These are phyloP conservation scores for Leptographium procerum DNA, from an alignment of 2,329 filamentous ascomycete species.

Conservation along the genomic window DNA sequence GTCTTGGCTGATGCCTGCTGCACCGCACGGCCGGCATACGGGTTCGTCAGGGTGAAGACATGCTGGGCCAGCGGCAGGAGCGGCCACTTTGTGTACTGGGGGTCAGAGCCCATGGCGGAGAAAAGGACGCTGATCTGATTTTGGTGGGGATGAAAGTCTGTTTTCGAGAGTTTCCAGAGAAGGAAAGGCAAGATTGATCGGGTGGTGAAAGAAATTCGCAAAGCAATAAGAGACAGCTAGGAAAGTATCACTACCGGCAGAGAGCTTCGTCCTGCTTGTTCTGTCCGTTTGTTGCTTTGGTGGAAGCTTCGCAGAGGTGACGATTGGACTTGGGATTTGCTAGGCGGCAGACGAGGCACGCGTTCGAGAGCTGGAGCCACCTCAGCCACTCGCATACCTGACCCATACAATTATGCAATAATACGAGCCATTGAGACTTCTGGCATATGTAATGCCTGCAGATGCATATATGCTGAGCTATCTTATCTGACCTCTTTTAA, in stretches of 20 bases:
- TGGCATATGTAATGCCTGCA: not conserved
- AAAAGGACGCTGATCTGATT: not conserved
- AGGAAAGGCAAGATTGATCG: not conserved
- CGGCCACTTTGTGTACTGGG: conserved; percentile 77
- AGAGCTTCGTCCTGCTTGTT: not conserved
- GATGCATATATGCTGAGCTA: not conserved
- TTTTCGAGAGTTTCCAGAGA: no score
- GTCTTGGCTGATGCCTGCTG: conserved; percentile 63
- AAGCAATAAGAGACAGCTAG: not conserved
- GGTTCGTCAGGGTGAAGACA: conserved; percentile 78
- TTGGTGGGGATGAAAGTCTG: not conserved
- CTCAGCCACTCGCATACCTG: not conserved
- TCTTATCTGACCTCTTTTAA: no score
- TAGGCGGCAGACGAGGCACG: conserved; percentile 14
- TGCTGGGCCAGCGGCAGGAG: conserved; percentile 72
- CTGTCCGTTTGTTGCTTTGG: not conserved
- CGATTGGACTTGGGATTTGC: conserved; percentile 5
- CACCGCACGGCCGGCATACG: conserved; percentile 51
- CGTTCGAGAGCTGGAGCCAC: conserved; percentile 9
- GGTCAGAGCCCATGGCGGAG: conserved; percentile 59
- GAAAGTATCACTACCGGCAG: not conserved
- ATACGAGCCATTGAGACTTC: not conserved
- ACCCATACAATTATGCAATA: no score
- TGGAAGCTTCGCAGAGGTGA: not conserved
- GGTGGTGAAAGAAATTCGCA: not conserved